Base-by-base conservation (phyloP, 805 yeast genomes). In the Metschnikowia peoriensis region DNA sequence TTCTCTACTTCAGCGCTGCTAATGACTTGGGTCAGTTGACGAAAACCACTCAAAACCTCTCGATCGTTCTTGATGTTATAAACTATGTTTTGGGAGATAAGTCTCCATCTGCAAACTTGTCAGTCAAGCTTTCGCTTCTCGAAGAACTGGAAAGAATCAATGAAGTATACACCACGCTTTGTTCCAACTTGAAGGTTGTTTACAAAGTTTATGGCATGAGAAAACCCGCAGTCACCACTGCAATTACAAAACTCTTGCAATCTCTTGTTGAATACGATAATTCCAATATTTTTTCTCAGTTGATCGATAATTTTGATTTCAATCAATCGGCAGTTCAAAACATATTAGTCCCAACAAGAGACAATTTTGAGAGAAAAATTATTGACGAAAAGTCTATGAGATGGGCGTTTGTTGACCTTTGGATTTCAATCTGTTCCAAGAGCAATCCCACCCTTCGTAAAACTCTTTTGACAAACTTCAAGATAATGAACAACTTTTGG, bases 261-360 rank as follows among this genome's bases (percentile, higher is more conserved):
- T 78, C 79, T 44, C 72, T 86, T 28, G 76, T 83, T 6, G 56
- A 66, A 0, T 83, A 76, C 59, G 74, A 78, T 44, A 70, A 78
- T 28, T 83, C 85, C 1, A 67, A 73, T 1, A 66, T 80, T 45
- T 66, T 84, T 1, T 85, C 81, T 48, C 84, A 81, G 7, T 79
- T 92, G 16, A 63, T 84, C 35, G 81, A 85, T 14, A 66, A 75
- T 42, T 88, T 92, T 63, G 97, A 92, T 68, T 75, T 89, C 49
- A 72, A 84, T 3, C 67, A 85, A 32, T 76, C 84, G 17, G 76
- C 78, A 6, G 70, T 91, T 28, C 84, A 89, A 1, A 86, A 82
- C 37, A 59, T 68, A 88, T 10, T 68, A 37, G 69, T 77, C 2
- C 88, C 89, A 1, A 66, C 80, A 0, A 72, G 72, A 58, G 61